These are phyloP conservation scores for Perilla frutescens DNA, from an alignment of 257 asterid species.

Conservation along the genomic window DNA sequence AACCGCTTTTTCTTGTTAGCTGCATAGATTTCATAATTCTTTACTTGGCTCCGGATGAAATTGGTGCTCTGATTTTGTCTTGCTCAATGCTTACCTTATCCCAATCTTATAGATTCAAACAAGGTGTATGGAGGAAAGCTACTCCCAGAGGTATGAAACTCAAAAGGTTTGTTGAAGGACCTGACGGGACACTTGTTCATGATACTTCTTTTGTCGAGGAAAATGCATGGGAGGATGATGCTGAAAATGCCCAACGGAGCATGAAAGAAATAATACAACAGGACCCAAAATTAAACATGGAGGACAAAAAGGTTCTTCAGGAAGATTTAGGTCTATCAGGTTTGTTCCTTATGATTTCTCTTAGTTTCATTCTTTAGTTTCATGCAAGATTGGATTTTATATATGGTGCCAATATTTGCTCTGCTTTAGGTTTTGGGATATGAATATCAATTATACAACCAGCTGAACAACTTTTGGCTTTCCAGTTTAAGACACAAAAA, in stretches of 20 bases:
- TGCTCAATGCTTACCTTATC: conserved; percentile 27
- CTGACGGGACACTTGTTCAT: conserved; percentile 81
- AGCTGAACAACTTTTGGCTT: conserved; percentile 18
- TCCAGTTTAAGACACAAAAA: conserved; percentile 16
- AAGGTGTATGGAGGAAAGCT: conserved; percentile 92
- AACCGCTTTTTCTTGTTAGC: conserved; percentile 17
- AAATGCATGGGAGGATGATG: conserved; percentile 91
- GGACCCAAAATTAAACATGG: conserved; percentile 53
- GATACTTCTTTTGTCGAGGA: conserved; percentile 93
- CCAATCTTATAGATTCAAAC: conserved; percentile 61
- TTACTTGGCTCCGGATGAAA: conserved; percentile 29
- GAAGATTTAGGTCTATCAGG: conserved; percentile 85
- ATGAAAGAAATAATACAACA: conserved; percentile 61
- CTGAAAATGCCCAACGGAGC: conserved; percentile 54
- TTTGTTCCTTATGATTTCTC: conserved; percentile 34
- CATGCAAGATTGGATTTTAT: conserved; percentile 12
- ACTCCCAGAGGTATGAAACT: conserved; percentile 90
- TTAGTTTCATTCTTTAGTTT: conserved; percentile 21
- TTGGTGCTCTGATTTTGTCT: conserved; percentile 16
- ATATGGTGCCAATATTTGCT: conserved; percentile 1
- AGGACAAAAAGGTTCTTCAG: conserved; percentile 63
- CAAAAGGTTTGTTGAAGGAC: conserved; percentile 87
- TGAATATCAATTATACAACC: conserved; percentile 18
- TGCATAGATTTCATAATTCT: conserved; percentile 23
- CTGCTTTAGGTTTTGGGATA: conserved; percentile 15